phyloP scores from a whole-genome alignment of 2,329 filamentous ascomycete species.

The Curvularia verruculosa region DNA sequence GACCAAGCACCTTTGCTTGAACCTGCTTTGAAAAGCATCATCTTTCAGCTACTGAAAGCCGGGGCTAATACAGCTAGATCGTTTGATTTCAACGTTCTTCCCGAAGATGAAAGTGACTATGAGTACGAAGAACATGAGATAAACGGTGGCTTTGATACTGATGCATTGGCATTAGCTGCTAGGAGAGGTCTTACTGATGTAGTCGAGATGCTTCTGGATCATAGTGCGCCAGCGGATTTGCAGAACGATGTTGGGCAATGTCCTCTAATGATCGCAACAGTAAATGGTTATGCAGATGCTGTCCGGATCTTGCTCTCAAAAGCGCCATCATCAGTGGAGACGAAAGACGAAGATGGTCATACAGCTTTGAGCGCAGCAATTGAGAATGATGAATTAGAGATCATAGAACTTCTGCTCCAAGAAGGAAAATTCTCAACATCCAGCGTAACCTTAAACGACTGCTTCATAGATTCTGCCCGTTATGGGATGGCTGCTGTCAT shows the following conservation, averaged over 20 bases:
- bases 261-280: background rate
- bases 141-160: background rate
- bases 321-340: background rate
- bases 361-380: background rate
- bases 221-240: background rate
- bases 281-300: background rate
- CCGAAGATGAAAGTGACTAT: background rate
- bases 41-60: constrained; percentile 11
- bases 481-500: accelerated
- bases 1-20: background rate
- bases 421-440: background rate
- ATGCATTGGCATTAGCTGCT: background rate
- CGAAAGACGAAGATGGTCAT: background rate
- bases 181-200: background rate
- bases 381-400: accelerated
- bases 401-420: background rate
- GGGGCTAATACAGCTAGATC: constrained; percentile 7
- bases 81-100: background rate
- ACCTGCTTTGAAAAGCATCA: background rate
- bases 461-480: accelerated
- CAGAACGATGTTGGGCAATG: background rate
- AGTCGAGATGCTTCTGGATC: background rate
- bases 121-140: background rate
- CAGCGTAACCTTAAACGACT: no score
- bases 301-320: background rate